Base-by-base conservation (phyloP, 169 alveolate species). In the Plasmodium inui region DNA sequence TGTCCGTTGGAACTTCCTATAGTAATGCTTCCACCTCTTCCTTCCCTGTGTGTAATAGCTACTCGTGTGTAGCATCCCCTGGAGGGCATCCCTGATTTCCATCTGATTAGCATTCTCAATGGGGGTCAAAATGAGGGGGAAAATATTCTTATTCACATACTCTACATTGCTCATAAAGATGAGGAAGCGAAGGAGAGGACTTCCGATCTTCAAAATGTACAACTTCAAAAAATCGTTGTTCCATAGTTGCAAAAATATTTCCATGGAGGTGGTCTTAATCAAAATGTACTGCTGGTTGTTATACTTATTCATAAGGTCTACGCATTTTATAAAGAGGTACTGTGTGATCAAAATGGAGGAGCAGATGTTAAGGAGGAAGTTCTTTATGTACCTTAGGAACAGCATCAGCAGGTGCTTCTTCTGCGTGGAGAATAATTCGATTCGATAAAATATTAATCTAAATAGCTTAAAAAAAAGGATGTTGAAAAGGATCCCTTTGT, bases 181-280 rank as follows among this genome's bases (percentile, higher is more conserved):
- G 70, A 89, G 72, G 53, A 89, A 89, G 3, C 81, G 55, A 22
- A 89, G 67, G 26, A 89, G n/a, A 14, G 90, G 55, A 28, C 50
- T 89, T 0, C 94, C 94, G 8, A 89, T 79, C 41, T 89, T 79
- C 44, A 89, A 89, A 37, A 89, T 61, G 37, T 17, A 67, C 0
- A 79, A 1, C 19, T 89, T 89, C 19, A 89, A 26, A 37, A 80
- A 89, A 10, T 89, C 94, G 22, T 89, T 89, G 44, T 89, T 89
- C 94, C 94, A 89, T 22, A 89, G 26, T n/a, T 89, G 94, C 30
- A 89, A 67, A 14, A 79, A 79, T 57, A 89, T 89, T 61, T 89
- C 94, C 90, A 89, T 78, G 3, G 94, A 78, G 9, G 82, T 73
- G 2, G 94, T 79, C 50, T 89, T 89, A 1, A 89, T 89, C 73